Conservation (phyloP, 2,329 filamentous ascomycete genomes). For the Escovopsis weberi region DNA sequence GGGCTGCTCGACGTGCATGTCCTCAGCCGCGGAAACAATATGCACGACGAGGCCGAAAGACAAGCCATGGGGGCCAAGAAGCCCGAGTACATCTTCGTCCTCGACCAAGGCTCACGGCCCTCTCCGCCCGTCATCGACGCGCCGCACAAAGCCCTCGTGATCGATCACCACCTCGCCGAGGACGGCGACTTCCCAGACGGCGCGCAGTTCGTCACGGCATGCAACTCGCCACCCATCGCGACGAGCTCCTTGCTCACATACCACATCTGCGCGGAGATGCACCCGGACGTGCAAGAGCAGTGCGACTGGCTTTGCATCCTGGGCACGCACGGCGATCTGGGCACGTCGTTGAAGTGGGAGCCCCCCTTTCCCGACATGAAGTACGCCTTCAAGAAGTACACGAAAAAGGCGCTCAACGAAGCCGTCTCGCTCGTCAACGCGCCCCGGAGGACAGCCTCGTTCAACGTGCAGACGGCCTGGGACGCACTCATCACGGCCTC, state of each 20-base stretch:
- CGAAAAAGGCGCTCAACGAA: conserved; percentile 47
- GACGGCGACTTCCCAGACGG: conserved; percentile 40
- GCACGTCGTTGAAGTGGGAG: conserved; percentile 49
- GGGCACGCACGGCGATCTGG: conserved; percentile 53
- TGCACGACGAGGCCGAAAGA: conserved; percentile 31
- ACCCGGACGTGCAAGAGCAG: conserved; percentile 30
- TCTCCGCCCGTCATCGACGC: conserved; percentile 37
- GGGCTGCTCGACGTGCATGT: conserved; percentile 22
- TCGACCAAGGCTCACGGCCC: conserved; percentile 49
- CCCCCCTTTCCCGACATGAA: conserved; percentile 53
- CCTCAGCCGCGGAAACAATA: conserved; percentile 41
- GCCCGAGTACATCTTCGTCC: conserved; percentile 45
- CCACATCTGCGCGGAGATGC: conserved; percentile 42
- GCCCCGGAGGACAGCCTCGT: conserved; percentile 45
- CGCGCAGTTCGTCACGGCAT: conserved; percentile 44
- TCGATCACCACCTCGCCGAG: conserved; percentile 49
- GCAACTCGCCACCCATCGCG: conserved; percentile 48
- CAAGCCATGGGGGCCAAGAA: conserved; percentile 31
- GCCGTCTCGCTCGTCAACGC: conserved; percentile 52
- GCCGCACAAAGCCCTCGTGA: conserved; percentile 38
- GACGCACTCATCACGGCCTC: conserved; percentile 34
- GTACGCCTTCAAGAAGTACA: conserved; percentile 40
- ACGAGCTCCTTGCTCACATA: conserved; percentile 52
- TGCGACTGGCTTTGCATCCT: conserved; percentile 50
- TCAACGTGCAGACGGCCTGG: conserved; percentile 48